Evolutionary conservation across 345 rosid species (phyloP).

Genomic region (Melaleuca quinquenervia): DNA sequence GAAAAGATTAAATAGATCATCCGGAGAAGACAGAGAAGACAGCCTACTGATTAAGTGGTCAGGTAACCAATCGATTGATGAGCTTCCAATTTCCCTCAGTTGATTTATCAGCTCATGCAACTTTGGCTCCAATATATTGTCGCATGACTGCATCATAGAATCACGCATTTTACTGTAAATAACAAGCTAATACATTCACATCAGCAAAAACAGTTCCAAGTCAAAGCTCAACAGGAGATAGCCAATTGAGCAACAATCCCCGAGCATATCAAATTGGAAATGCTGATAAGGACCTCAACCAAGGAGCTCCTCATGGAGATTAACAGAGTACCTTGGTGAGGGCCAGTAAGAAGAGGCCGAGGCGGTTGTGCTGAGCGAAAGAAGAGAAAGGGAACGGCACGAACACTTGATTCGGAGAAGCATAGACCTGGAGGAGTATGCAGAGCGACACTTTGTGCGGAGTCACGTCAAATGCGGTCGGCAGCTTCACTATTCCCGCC

Average conservation of each 20-base stretch:
- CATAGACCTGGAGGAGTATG: conserved; percentile 65
- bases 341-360: conserved; percentile 66
- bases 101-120: conserved; percentile 60
- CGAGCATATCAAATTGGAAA: not conserved
- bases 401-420: conserved; percentile 53
- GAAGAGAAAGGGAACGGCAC: conserved; percentile 70
- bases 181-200: not conserved
- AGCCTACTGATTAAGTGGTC: conserved; percentile 55
- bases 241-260: not conserved
- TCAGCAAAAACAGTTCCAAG: not conserved
- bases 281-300: not conserved
- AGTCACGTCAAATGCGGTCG: conserved; percentile 48
- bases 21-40: conserved; percentile 59
- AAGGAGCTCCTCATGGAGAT: not conserved
- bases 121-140: conserved; percentile 75
- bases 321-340: conserved; percentile 53
- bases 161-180: not conserved
- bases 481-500: conserved; percentile 35
- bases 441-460: conserved; percentile 92
- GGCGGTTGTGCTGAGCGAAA: conserved; percentile 85
- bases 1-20: conserved; percentile 76
- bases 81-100: conserved; percentile 53
- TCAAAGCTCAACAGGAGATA: not conserved
- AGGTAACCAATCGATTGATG: conserved; percentile 53
- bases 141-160: conserved; percentile 48